Evolutionary conservation across 2,329 filamentous ascomycete species (phyloP), one percentile per base, ranked within the genome.

Genomic region (Beauveria scarabaeidicola): DNA sequence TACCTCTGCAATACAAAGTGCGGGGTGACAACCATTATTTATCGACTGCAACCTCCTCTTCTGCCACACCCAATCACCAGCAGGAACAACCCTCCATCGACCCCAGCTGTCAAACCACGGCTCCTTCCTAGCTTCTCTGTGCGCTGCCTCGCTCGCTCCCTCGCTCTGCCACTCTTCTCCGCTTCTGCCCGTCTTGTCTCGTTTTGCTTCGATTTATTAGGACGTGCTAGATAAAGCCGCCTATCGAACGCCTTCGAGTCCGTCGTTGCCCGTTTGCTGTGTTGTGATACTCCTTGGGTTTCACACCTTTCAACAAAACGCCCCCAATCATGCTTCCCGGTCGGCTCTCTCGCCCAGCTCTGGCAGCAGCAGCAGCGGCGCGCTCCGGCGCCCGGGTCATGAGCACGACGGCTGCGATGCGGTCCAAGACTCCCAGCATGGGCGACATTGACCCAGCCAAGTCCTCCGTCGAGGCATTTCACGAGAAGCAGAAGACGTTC

Each of bases 401-500:
- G 69, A 78, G 79, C 70, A 80, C 81, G 60, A 82, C 84, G 61
- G 27, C 57, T 25, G 72, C 78, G 61, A 64, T 68, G 64, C 68
- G 72, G 59, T 66, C 63, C 63, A 79, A 78, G 61, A 77, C 85
- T 21, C 94, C 94, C n/a, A 85, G 88, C 41, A 83, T 99, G 65
- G 88, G 89, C 72, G 92, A 99, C 75, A 85, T 99, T 68, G 78
- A 88, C 80, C 73, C 75, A 19, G 71, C 73, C 50, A 83, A 87
- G 52, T 79, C 89, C 63, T 84, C 84, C 63, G 86, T 89, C 64
- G 80, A 86, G 57, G 79, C 81, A 60, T 99, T 97, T 81, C 90
- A 89, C 72, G 77, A 81, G 69, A 90, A 88, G 74, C 92, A 96
- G 78, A 88, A 87, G 74, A 81, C 86, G 69, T 97, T 97, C 77